phyloP scores from a whole-genome alignment of 2,329 filamentous ascomycete genomes.

The Echinosphaeria canescens region DNA sequence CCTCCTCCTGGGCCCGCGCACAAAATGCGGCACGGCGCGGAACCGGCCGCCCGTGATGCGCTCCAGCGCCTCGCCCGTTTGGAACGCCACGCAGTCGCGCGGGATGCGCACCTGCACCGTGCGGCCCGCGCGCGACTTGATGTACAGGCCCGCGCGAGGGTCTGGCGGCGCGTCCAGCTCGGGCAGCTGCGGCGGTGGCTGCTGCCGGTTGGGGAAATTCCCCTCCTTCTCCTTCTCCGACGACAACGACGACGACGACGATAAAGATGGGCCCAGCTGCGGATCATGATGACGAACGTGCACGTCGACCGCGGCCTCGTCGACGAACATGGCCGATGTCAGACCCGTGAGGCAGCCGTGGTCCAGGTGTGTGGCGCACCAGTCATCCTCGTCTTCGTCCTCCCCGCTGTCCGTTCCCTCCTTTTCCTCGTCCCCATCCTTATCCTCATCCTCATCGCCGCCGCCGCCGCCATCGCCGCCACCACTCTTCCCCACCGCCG shows the following conservation, averaged over 20 bases:
- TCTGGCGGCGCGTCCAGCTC: conserved; percentile 66
- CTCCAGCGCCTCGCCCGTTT: conserved; percentile 84
- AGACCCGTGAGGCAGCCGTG: conserved; percentile 87
- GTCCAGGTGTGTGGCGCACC: conserved; percentile 83
- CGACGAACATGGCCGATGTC: conserved; percentile 90
- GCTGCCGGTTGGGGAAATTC: too few relatives aligned
- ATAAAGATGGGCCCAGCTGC: too few relatives aligned
- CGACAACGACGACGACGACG: too few relatives aligned
- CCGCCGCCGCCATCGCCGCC: conserved; percentile 7
- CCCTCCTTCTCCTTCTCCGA: too few relatives aligned
- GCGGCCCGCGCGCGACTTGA: conserved; percentile 62
- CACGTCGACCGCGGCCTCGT: conserved; percentile 31
- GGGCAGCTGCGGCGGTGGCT: conserved; percentile 25
- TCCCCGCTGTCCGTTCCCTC: background rate
- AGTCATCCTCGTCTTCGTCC: conserved; percentile 47
- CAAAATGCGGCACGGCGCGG: conserved; percentile 90
- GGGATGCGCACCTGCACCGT: conserved; percentile 88
- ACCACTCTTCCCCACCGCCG: conserved; percentile 9
- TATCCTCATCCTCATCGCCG: too few relatives aligned
- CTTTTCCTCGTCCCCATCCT: too few relatives aligned
- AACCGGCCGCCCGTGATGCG: conserved; percentile 81
- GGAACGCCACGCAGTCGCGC: conserved; percentile 79
- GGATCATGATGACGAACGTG: conserved; percentile 3
- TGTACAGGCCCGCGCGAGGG: conserved; percentile 75
- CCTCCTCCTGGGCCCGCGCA: conserved; percentile 47